Evolutionary conservation across 2,329 filamentous ascomycete genomes (phyloP).

Genomic region (Colletotrichum australisinense): DNA sequence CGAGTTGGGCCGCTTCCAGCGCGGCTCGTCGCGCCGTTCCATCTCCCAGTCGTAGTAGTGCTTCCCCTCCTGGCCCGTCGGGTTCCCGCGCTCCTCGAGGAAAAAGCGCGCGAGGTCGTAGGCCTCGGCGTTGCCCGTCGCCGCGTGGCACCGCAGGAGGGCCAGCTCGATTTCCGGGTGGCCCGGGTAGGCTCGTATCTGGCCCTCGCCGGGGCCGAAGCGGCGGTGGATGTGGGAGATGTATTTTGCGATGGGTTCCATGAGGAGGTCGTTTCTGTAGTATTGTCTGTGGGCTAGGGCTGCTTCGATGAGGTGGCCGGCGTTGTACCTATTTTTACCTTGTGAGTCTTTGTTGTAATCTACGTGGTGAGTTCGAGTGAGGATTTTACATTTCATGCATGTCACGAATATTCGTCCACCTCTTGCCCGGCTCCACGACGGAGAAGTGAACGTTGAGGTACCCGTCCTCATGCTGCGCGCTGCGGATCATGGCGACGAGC

Average conservation of each 20-base stretch:
- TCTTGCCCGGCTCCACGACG: conserved; percentile 64
- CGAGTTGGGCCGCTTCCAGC: conserved; percentile 57
- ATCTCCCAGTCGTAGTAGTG: conserved; percentile 67
- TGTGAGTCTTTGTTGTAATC: not conserved
- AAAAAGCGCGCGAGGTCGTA: conserved; percentile 66
- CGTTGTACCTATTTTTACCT: conserved; percentile 60
- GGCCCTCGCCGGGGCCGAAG: conserved; percentile 61
- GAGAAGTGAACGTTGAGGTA: conserved; percentile 74
- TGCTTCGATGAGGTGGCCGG: conserved; percentile 71
- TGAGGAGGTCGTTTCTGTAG: conserved; percentile 62
- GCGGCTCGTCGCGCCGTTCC: conserved; percentile 40
- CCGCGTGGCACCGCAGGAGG: conserved; percentile 50
- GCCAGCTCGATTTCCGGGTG: conserved; percentile 67
- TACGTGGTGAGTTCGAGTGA: too few relatives aligned
- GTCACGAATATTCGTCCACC: conserved; percentile 70
- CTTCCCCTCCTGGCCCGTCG: conserved; percentile 57
- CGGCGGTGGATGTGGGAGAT: conserved; percentile 61
- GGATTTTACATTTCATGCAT: conserved; percentile 66
- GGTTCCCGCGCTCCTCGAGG: conserved; percentile 65
- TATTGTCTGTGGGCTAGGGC: conserved; percentile 66
- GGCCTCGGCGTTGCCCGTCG: conserved; percentile 45
- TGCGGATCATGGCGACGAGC: conserved; percentile 67
- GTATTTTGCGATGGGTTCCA: conserved; percentile 65
- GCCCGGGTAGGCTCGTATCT: conserved; percentile 70
- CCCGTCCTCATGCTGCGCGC: conserved; percentile 68